These are phyloP conservation scores for Mycena olivaceomarginata DNA, from an alignment of 768 basidiomycete genomes.

Conservation along the genomic window DNA sequence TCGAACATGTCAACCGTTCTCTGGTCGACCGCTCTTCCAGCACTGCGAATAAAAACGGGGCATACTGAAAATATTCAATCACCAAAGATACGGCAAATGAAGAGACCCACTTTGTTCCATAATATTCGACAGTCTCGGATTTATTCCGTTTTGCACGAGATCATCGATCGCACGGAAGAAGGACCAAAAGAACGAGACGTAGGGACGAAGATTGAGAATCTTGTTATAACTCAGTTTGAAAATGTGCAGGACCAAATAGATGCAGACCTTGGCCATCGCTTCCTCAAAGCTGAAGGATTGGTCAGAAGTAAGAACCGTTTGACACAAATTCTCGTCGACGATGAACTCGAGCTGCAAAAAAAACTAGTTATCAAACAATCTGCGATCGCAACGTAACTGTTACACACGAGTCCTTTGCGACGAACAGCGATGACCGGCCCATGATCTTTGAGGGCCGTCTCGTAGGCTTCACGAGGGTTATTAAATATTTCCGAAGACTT, in stretches of 20 bases:
- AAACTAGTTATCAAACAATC: neutral
- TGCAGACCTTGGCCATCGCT: slow-evolving; percentile 53
- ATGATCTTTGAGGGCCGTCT: slow-evolving; percentile 51
- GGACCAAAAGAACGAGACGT: slow-evolving; percentile 50
- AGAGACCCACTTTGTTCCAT: slow-evolving; percentile 42
- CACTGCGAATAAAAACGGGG: slow-evolving; percentile 45
- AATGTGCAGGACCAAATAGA: neutral
- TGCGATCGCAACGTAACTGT: neutral
- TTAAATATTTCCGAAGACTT: slow-evolving; percentile 51
- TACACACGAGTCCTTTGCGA: slow-evolving; percentile 53
- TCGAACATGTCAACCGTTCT: slow-evolving; percentile 49
- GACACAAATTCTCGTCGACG: slow-evolving; percentile 51
- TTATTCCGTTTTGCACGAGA: slow-evolving; percentile 52
- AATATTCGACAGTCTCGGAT: slow-evolving; percentile 50
- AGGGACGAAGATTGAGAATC: slow-evolving; percentile 56
- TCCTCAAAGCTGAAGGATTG: slow-evolving; percentile 56
- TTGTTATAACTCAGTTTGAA: slow-evolving; percentile 18
- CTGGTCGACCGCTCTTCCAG: slow-evolving; percentile 9
- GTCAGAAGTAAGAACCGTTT: slow-evolving; percentile 53
- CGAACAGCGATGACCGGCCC: slow-evolving; percentile 56
- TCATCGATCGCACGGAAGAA: slow-evolving; percentile 54
- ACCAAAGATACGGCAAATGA: neutral
- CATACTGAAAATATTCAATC: slow-evolving; percentile 35
- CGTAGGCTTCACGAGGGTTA: slow-evolving; percentile 55
- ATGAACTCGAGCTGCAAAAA: slow-evolving; percentile 56